Base-by-base conservation (phyloP, 768 basidiomycete genomes). In the Phaffia australis region DNA sequence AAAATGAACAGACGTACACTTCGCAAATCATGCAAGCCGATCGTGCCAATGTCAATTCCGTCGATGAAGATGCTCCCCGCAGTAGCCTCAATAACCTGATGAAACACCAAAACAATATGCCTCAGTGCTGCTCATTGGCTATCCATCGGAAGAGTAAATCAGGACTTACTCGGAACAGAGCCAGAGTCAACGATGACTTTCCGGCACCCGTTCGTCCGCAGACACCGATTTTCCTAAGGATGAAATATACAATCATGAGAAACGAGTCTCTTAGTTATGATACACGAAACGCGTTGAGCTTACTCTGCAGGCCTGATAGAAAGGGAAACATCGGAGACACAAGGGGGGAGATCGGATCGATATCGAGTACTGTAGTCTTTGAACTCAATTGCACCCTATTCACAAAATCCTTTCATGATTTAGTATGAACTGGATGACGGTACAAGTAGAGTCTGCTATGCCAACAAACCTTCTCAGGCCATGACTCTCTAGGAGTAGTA, bases 171-270 rank as follows among this genome's bases (percentile, higher is more conserved):
- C 76, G 69, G 73, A 77, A 76, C 19, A 77, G 54, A 21, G 75
- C 76, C 29, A 77, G 71, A 1, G 76, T 77, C 57, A 76, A 60
- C 8, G 74, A 75, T 8, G 70, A 71, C 63, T 77, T 76, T 23
- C 76, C 76, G 3, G 76, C 76, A 30, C 76, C 76, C 23, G 59
- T 61, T 47, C 66, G 62, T 1, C 67, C 67, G 50, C 67, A 69
- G 32, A 58, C 86, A 42, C 35, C 35, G 35, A 5, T 86, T 87
- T 58, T n/a, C 48, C 55, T 59, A 21, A 25, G 14, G n/a, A 21
- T 7, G 21, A 64, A 66, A 58, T 75, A 50, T 69, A 62, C 16
- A 55, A 54, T 48, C 48, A 46, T 1, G 16, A n/a, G 70, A 2
- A 46, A 57, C 29, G 14, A 32, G 7, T 18, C 0, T 19, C 50